Base-by-base conservation (phyloP, 2,329 filamentous ascomycete genomes). In the Trichoderma brevicompactum region DNA sequence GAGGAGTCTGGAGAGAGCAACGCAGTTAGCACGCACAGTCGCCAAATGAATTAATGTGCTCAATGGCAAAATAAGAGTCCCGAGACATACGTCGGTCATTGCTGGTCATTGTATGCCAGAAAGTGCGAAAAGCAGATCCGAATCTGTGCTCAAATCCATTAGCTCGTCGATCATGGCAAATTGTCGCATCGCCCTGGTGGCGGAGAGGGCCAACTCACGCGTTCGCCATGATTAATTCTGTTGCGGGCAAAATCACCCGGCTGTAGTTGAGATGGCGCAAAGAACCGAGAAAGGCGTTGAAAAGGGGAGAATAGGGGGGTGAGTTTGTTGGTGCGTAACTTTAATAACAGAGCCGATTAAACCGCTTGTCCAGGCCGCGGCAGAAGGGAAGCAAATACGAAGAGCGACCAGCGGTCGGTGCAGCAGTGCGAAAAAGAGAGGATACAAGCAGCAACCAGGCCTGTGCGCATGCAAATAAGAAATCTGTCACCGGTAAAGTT, bases 91-190 rank as follows among this genome's bases (percentile, higher is more conserved):
- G 87, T 79, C 87, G 80, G 77, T 89, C 87, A 81, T 89, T 82
- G 72, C 87, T 89, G 79, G 87, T 89, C 86, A 89, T 95, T 72
- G 91, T 88, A 84, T 98, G 95, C 95, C 95, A 99, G 81, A 99
- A 94, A 68, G 91, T 91, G 79, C 91, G 91, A 79, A 95, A 91
- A 79, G 90, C 87, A 72, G 85, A 85, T 72, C 87, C 85, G 74
- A 94, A 78, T 74, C 89, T 89, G 49, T 56, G 34, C 28, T n/a
- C 28, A 50, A 34, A 23, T 41, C 41, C 32, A 49, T 62, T 68
- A 67, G 64, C 46, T 40, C 19, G 56, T 15, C 17, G 15, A 38
- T 54, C 48, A 56, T 46, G n/a, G 43, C 32, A 9, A 60, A 53
- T 54, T 63, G 28, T 52, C 52, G 41, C 44, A 49, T 23, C 23